phyloP scores from a whole-genome alignment of 805 yeast species.

The Starmerella floricola region DNA sequence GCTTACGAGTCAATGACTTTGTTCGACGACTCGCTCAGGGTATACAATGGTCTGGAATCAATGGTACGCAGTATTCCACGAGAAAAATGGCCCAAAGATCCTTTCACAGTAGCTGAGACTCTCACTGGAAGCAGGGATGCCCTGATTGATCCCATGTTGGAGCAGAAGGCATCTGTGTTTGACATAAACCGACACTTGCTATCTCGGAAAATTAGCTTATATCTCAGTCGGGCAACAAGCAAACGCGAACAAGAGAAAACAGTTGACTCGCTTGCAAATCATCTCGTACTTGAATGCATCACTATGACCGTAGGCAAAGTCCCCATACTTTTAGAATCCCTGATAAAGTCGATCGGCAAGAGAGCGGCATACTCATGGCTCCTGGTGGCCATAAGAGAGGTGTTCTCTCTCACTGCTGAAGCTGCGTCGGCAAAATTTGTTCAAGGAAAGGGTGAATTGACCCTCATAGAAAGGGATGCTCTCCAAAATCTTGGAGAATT shows the following conservation, averaged over 20 bases:
- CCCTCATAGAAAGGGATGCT: slow-evolving; percentile 32
- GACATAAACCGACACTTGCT: slow-evolving; percentile 32
- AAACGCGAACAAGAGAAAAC: slow-evolving; percentile 16
- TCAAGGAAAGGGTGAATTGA: slow-evolving; percentile 34
- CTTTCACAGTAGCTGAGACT: slow-evolving; percentile 3
- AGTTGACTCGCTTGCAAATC: slow-evolving; percentile 23
- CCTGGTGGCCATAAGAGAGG: slow-evolving; percentile 33
- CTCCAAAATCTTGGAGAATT: slow-evolving; percentile 25
- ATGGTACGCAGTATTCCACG: slow-evolving; percentile 20
- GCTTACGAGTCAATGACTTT: slow-evolving; percentile 45
- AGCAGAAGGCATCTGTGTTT: slow-evolving; percentile 29
- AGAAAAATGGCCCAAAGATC: slow-evolving; percentile 16
- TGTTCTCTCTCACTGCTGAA: slow-evolving; percentile 27
- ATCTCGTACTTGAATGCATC: slow-evolving; percentile 14
- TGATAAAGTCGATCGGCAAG: slow-evolving; percentile 15
- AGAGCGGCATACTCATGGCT: slow-evolving; percentile 29
- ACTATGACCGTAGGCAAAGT: slow-evolving; percentile 6
- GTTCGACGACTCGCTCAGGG: slow-evolving; percentile 45
- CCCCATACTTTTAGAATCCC: slow-evolving; percentile 16
- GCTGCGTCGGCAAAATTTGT: slow-evolving; percentile 23
- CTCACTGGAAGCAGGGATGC: slow-evolving; percentile 16
- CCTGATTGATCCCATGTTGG: slow-evolving; percentile 27
- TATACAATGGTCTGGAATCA: slow-evolving; percentile 38
- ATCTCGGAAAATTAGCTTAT: slow-evolving; percentile 28
- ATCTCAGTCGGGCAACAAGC: slow-evolving; percentile 25